A percentile compares a stretch with the other conserved stretches of the same genome.
Conservation (phyloP, 2,329 filamentous ascomycete genomes). For the Aspergillus udagawae region DNA sequence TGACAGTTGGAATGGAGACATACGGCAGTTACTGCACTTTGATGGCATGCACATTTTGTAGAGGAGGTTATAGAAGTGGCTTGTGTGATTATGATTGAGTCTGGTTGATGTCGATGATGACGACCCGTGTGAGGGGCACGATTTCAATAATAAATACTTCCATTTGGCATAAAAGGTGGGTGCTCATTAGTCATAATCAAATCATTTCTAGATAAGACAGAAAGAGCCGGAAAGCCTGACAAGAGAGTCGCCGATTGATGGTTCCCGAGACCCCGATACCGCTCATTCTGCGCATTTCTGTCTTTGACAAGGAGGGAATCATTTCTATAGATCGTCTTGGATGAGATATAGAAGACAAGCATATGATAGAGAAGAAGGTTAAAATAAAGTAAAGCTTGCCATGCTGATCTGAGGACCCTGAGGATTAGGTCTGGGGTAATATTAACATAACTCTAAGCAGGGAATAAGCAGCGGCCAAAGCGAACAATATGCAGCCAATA, state of each 20-base stretch:
- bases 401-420: background rate
- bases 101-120: background rate
- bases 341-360: background rate
- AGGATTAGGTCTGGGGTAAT: background rate
- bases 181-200: background rate
- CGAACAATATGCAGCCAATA: background rate
- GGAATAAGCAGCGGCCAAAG: no score
- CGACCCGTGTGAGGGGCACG: background rate
- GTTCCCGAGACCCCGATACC: background rate
- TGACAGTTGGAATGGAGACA: constrained; percentile 26
- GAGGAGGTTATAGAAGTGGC: background rate
- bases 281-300: background rate
- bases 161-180: no score
- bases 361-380: background rate
- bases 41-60: constrained; percentile 61
- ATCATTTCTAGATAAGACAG: background rate
- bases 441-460: background rate
- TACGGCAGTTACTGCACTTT: constrained; percentile 61
- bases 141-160: background rate
- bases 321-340: background rate
- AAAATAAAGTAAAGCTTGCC: background rate
- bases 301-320: background rate
- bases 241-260: background rate
- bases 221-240: background rate
- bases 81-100: background rate